Evolutionary conservation across 768 basidiomycete genomes (phyloP).

Genomic region (Pisolithus microcarpus): DNA sequence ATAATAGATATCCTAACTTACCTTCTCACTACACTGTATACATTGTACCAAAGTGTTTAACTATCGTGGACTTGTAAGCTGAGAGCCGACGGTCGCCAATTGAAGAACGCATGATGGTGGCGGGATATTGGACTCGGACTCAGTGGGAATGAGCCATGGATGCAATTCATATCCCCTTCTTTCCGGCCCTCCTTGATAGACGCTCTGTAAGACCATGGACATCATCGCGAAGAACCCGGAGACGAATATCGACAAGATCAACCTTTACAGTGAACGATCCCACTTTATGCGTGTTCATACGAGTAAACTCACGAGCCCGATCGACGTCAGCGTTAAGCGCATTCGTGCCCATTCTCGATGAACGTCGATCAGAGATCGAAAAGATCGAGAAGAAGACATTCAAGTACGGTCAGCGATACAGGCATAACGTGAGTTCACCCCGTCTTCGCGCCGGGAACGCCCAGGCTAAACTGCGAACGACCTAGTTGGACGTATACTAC

Average conservation of each 20-base stretch:
- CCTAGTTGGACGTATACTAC: conserved; percentile 63
- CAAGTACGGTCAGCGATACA: conserved; percentile 40
- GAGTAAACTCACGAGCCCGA: background rate
- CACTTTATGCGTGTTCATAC: background rate
- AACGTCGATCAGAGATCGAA: conserved; percentile 39
- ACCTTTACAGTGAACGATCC: conserved; percentile 29
- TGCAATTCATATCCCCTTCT: too few species aligned
- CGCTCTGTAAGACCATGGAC: conserved; percentile 25
- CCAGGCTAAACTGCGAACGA: background rate
- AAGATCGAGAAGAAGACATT: conserved; percentile 47
- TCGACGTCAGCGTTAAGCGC: conserved; percentile 36
- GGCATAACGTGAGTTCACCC: conserved; percentile 30
- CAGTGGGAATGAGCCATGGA: too few species aligned
- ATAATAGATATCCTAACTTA: too few species aligned
- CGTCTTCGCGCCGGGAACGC: background rate
- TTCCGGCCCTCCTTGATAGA: too few species aligned
- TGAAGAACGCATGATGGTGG: too few species aligned
- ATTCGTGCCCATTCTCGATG: conserved; percentile 45
- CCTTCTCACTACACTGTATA: too few species aligned
- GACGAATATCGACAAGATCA: conserved; percentile 25
- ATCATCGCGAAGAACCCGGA: conserved; percentile 26
- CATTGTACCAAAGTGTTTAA: too few species aligned
- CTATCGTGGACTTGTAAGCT: too few species aligned
- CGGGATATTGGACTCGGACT: too few species aligned
- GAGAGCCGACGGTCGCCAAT: too few species aligned